phyloP scores from a whole-genome alignment of 192 early-diverging fungal species.

The Neocallimastix lanati region DNA sequence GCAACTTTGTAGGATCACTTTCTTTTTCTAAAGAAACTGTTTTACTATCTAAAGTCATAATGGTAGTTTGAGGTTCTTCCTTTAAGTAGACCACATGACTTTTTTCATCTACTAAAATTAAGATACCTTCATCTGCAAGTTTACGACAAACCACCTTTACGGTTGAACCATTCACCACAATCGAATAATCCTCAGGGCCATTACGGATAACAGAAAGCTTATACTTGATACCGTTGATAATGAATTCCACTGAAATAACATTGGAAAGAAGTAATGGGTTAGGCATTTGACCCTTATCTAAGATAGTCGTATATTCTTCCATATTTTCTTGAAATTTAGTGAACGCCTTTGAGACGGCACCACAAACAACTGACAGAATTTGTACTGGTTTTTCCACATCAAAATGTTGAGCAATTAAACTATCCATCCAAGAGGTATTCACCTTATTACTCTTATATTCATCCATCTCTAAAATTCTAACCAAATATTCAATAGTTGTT shows the following conservation, averaged over 20 bases:
- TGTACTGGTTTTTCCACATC: slow-evolving; percentile 80
- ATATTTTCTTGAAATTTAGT: slow-evolving; percentile 35
- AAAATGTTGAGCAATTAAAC: slow-evolving; percentile 65
- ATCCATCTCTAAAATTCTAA: slow-evolving; percentile 75
- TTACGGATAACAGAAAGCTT: slow-evolving; percentile 64
- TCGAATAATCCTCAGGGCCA: slow-evolving; percentile 57
- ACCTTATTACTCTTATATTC: slow-evolving; percentile 77
- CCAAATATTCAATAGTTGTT: slow-evolving; percentile 92
- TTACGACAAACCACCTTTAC: slow-evolving; percentile 64
- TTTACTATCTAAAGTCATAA: slow-evolving; percentile 76
- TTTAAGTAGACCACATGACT: slow-evolving; percentile 81
- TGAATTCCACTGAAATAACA: slow-evolving; percentile 69
- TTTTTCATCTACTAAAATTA: slow-evolving; percentile 78
- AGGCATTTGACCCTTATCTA: slow-evolving; percentile 89
- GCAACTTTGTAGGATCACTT: slow-evolving; percentile 87
- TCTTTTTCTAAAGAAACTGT: slow-evolving; percentile 88
- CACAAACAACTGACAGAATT: slow-evolving; percentile 78
- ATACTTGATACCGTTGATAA: slow-evolving; percentile 81
- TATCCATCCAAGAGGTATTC: slow-evolving; percentile 92
- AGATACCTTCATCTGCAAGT: slow-evolving; percentile 76
- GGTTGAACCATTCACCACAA: slow-evolving; percentile 65
- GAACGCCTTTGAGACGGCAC: slow-evolving; percentile 76
- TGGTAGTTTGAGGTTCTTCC: slow-evolving; percentile 74
- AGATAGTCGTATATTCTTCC: slow-evolving; percentile 54
- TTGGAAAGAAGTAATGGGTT: slow-evolving; percentile 53